phyloP scores from a whole-genome alignment of 768 basidiomycete genomes.

The Pluteus cervinus region DNA sequence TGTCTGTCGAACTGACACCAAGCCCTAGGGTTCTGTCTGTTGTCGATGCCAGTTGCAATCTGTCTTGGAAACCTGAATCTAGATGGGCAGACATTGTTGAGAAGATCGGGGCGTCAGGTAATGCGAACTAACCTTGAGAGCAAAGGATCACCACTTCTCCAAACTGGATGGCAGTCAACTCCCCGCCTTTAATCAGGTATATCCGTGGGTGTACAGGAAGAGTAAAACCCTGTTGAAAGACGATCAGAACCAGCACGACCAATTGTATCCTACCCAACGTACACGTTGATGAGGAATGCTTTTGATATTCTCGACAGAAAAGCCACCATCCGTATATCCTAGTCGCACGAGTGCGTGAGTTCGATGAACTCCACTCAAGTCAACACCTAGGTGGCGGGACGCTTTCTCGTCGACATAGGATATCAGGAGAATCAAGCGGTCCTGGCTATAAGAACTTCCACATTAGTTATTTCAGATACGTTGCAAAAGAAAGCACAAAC shows the following conservation, averaged over 20 bases:
- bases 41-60: conserved; percentile 63
- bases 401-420: conserved; percentile 62
- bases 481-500: conserved; percentile 26
- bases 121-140: conserved; percentile 45
- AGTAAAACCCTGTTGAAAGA: conserved; percentile 48
- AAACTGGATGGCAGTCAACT: conserved; percentile 58
- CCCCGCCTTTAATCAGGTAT: conserved; percentile 52
- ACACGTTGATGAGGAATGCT: conserved; percentile 77
- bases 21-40: conserved; percentile 68
- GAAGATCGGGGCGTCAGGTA: no score
- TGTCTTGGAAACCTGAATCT: conserved; percentile 70
- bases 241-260: background rate
- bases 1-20: conserved; percentile 47
- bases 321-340: conserved; percentile 30
- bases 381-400: conserved; percentile 28
- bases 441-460: conserved; percentile 28
- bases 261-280: conserved; percentile 17
- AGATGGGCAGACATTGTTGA: conserved; percentile 3
- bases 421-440: conserved; percentile 53
- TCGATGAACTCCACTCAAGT: conserved; percentile 43
- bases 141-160: conserved; percentile 74
- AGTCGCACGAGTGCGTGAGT: conserved; percentile 60
- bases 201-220: conserved; percentile 67
- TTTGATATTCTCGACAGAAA: conserved; percentile 43
- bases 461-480: conserved; percentile 4